Evolutionary conservation across 257 asterid species (phyloP).

Genomic region (Striga asiatica): DNA sequence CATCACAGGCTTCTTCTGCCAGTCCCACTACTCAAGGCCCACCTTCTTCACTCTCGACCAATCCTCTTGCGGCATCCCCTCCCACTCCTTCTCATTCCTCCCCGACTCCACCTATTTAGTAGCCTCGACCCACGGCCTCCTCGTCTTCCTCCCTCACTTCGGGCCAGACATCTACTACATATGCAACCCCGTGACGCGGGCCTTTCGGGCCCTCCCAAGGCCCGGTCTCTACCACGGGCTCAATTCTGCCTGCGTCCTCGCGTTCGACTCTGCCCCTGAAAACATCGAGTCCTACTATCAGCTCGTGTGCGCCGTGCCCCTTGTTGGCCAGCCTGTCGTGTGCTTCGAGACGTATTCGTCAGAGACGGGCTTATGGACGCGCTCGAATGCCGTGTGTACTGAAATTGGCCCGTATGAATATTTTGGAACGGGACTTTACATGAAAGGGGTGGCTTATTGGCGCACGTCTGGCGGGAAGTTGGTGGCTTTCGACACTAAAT

Average conservation of each 20-base stretch:
- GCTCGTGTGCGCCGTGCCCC: not conserved
- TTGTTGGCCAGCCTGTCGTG: not conserved
- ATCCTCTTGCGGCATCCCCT: not conserved
- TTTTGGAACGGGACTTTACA: not conserved
- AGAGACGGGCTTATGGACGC: not conserved
- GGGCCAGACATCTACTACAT: not conserved
- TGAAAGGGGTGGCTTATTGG: not conserved
- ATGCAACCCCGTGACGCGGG: not conserved
- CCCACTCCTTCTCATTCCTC: not conserved
- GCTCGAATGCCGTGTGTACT: not conserved
- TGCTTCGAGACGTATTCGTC: not conserved
- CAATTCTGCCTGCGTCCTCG: not conserved
- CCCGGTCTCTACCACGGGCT: not conserved
- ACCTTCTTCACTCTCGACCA: not conserved
- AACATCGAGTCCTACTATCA: not conserved
- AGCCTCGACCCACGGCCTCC: not conserved
- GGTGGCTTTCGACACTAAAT: not conserved
- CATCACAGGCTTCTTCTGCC: not conserved
- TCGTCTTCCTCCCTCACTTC: not conserved
- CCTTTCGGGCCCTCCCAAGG: not conserved
- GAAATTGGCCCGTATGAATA: not conserved
- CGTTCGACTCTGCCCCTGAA: not conserved
- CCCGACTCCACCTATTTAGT: not conserved
- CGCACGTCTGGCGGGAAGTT: not conserved
- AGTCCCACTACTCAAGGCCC: not conserved